Evolutionary conservation across 2,329 filamentous ascomycete genomes (phyloP).

Genomic region (Paraconiothyrium sp.): DNA sequence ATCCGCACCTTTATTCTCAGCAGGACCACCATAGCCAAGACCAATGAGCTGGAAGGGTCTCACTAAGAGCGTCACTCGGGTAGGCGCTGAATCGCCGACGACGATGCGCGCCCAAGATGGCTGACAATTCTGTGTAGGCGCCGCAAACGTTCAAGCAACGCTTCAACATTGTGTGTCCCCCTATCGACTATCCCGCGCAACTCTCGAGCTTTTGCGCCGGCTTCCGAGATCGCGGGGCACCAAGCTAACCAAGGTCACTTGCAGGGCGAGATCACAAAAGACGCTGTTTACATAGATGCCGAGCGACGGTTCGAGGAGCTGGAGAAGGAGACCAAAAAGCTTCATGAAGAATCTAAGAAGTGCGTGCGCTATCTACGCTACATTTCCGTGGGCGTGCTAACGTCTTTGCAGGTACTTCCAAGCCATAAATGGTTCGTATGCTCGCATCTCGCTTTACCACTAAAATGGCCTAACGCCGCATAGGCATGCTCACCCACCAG

Average conservation of each 20-base stretch:
- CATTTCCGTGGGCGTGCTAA: conserved; percentile 27
- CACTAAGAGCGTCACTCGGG: conserved; percentile 86
- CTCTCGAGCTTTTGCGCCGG: conserved; percentile 24
- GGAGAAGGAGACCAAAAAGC: conserved; percentile 93
- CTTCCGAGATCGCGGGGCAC: conserved; percentile 27
- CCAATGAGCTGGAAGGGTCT: conserved; percentile 98
- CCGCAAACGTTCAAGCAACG: conserved; percentile 90
- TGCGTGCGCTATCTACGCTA: conserved; percentile 47
- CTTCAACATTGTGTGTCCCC: conserved; percentile 77
- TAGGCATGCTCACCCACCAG: conserved; percentile 92
- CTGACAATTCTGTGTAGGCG: conserved; percentile 62
- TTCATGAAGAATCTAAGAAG: conserved; percentile 96
- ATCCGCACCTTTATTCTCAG: conserved; percentile 19
- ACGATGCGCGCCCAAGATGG: conserved; percentile 25
- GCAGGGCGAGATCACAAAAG: conserved; percentile 89
- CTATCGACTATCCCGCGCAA: not conserved
- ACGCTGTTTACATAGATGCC: conserved; percentile 92
- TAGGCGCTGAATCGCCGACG: conserved; percentile 56
- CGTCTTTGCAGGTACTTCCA: conserved; percentile 75
- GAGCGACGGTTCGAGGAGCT: conserved; percentile 94
- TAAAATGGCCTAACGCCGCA: conserved; percentile 27
- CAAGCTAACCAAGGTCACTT: conserved; percentile 30
- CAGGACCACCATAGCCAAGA: conserved; percentile 17
- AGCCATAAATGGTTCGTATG: conserved; percentile 80
- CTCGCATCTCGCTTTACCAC: not conserved